These are phyloP conservation scores for Fusarium palustre DNA, from an alignment of 2,329 filamentous ascomycete genomes.

Conservation along the genomic window DNA sequence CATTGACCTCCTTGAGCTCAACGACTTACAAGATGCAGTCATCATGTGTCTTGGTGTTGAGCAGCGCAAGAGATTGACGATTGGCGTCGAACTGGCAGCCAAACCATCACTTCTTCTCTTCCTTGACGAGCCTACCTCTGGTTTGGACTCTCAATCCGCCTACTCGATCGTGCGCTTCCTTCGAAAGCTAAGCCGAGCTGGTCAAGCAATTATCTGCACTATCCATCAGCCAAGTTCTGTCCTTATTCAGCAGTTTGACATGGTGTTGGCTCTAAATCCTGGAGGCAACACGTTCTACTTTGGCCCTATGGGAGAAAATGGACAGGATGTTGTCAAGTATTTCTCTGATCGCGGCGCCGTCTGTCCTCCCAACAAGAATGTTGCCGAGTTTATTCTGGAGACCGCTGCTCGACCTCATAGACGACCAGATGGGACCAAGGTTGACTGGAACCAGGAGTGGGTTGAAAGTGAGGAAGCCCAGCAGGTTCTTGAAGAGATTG, in stretches of 20 bases:
- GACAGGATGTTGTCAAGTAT: conserved; percentile 60
- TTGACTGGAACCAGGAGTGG: conserved; percentile 85
- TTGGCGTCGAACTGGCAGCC: conserved; percentile 63
- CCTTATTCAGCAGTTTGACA: conserved; percentile 67
- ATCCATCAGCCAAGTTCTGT: conserved; percentile 68
- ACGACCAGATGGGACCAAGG: conserved; percentile 52
- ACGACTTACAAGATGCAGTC: conserved; percentile 70
- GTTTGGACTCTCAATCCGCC: conserved; percentile 66
- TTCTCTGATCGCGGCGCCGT: conserved; percentile 71
- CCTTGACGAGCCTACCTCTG: conserved; percentile 69
- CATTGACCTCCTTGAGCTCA: conserved; percentile 73
- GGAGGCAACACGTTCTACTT: conserved; percentile 67
- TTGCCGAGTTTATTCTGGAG: conserved; percentile 63
- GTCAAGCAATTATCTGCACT: conserved; percentile 69
- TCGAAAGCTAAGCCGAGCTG: conserved; percentile 67
- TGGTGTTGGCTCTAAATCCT: conserved; percentile 62
- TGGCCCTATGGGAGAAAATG: conserved; percentile 63
- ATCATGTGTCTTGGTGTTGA: conserved; percentile 70
- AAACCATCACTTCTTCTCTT: conserved; percentile 70
- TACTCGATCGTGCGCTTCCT: conserved; percentile 71
- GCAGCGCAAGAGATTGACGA: conserved; percentile 65
- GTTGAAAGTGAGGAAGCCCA: conserved; percentile 70
- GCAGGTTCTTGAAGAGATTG: conserved; percentile 71
- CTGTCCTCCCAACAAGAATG: conserved; percentile 68
- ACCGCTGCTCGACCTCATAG: conserved; percentile 54